Evolutionary conservation across 257 asterid species (phyloP), one percentile per base, ranked within the genome.

Genomic region (Hygrophila difformis): DNA sequence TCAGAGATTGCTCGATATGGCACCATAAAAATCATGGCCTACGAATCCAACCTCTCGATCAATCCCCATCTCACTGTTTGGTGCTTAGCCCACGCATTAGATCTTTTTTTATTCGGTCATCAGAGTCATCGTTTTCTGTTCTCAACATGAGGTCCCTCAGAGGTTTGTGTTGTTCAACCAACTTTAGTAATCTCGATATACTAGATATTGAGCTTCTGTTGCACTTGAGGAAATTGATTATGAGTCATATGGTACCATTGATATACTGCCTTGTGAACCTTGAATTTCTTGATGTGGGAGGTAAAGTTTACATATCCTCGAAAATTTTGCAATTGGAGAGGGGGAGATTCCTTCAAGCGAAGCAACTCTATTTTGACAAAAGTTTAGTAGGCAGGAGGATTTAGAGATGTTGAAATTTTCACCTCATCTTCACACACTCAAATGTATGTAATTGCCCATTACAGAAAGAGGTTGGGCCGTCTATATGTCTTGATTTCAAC

Each of bases 191-290:
- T 20, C 17, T 1, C 29, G 41, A 31, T 49, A 38, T 34, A 10
- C 3, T 14, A 1, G 47, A 31, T 16, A 35, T 39, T 24, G 56
- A 60, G 11, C 11, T 1, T 18, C 56, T 66, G 4, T 15, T 44
- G 31, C 28, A 36, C 47, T 34, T 66, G 51, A 66, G 60, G 36
- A 60, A 60, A 47, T 29, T 60, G 49, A 60, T 23, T 14, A 6
- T 51, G 11, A 14, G 31, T 7, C 12, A 12, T 18, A 19, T 66
- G 39, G 59, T 55, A 0, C 22, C 57, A 38, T 49, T 57, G 6
- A 41, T 56, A 44, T 47, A 10, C 28, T 4, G 21, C 47, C 61
- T 66, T 2, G 44, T 29, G 18, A 66, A 61, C 47, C 52, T 65
- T 8, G 67, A 70, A 45, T 49, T 47, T 59, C 53, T 53, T 18